Percentiles rank a stretch among this genome's conserved stretches.
These are phyloP conservation scores for Triticum urartu DNA, from an alignment of 176 grass and related monocot species.

Conservation along the genomic window DNA sequence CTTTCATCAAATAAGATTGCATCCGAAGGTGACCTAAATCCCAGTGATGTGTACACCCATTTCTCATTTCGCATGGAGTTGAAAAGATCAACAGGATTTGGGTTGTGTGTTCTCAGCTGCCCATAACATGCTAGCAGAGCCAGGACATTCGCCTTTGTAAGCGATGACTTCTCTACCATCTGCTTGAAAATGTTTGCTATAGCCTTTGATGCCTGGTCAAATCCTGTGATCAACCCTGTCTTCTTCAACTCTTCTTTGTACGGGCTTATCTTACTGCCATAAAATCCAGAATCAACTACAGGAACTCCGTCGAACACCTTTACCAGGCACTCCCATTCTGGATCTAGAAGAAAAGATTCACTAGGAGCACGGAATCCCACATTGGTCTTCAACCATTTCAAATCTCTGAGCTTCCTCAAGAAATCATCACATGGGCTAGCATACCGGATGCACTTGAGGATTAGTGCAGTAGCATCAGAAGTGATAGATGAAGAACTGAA, in stretches of 20 bases:
- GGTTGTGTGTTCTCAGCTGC: neutral
- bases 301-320: conserved; percentile 32
- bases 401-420: conserved; percentile 32
- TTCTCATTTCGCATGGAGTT: conserved; percentile 29
- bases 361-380: conserved; percentile 49
- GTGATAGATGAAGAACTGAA: conserved; percentile 44
- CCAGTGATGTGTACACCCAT: conserved; percentile 61
- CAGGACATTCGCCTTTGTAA: conserved; percentile 31
- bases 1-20: conserved; percentile 44
- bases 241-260: conserved; percentile 49
- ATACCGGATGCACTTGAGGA: conserved; percentile 50
- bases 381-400: conserved; percentile 65
- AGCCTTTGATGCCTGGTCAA: conserved; percentile 39
- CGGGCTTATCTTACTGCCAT: conserved; percentile 36
- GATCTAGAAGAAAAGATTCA: conserved; percentile 40
- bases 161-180: conserved; percentile 4
- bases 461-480: conserved; percentile 43
- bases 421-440: conserved; percentile 8
- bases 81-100: conserved; percentile 26
- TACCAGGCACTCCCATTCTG: conserved; percentile 53
- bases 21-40: conserved; percentile 38
- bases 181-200: conserved; percentile 34
- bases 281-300: conserved; percentile 53
- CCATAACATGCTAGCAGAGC: conserved; percentile 42
- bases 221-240: conserved; percentile 37